Conservation (phyloP, 305 asterid species). For the Plantago rigida region DNA sequence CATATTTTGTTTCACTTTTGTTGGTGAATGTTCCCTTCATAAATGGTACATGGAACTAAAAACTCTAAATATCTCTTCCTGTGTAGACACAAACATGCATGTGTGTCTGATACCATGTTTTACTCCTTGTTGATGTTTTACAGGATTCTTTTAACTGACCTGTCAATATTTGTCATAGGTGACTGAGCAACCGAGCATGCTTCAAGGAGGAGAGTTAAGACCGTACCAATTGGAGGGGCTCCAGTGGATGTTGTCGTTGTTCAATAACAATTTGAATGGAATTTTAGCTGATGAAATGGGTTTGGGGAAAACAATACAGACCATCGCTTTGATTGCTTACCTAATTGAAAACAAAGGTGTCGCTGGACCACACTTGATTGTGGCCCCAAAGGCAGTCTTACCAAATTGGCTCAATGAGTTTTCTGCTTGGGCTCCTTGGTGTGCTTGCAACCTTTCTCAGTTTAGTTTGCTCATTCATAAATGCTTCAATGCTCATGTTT, state of each 20-base stretch:
- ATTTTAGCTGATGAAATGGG: constrained; percentile 99
- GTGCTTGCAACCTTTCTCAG: constrained; percentile 17
- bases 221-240: constrained; percentile 92
- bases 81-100: not conserved
- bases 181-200: constrained; percentile 90
- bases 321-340: constrained; percentile 86
- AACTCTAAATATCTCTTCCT: not conserved
- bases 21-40: not conserved
- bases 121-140: not conserved
- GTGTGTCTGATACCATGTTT: not conserved
- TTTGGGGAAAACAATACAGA: constrained; percentile 91
- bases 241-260: constrained; percentile 96
- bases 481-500: constrained; percentile 30
- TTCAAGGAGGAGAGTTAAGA: constrained; percentile 96
- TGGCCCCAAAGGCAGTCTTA: constrained; percentile 98
- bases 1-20: too few species aligned
- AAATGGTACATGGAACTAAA: not conserved
- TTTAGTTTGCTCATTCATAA: constrained; percentile 21
- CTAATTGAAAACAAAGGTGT: constrained; percentile 91
- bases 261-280: constrained; percentile 92
- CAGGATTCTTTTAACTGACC: constrained; percentile 24
- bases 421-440: constrained; percentile 93
- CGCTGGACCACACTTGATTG: constrained; percentile 90
- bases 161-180: constrained; percentile 47
- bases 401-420: constrained; percentile 95